Conservation (phyloP, 2,329 filamentous ascomycete genomes). For the Monosporascus sp. region DNA sequence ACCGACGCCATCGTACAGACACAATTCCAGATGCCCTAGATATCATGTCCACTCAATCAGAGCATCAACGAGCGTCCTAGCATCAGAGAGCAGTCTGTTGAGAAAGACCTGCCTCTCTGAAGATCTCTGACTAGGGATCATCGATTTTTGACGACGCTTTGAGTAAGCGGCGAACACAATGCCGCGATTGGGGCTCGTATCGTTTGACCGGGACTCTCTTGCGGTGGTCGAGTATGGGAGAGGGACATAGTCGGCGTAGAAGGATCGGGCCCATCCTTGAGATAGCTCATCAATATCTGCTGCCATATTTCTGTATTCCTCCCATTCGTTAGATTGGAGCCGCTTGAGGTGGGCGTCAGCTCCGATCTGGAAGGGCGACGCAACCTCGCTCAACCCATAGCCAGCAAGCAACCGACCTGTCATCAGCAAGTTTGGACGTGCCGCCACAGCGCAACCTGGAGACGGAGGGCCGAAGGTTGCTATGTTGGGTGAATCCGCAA, state of each 20-base stretch:
- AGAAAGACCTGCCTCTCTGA: conserved; percentile 32
- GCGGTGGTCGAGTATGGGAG: conserved; percentile 15
- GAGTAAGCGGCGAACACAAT: conserved; percentile 54
- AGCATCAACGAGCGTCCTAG: conserved; percentile 43
- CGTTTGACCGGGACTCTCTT: conserved; percentile 7
- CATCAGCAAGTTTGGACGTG: conserved; percentile 21
- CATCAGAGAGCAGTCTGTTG: conserved; percentile 40
- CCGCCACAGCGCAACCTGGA: conserved; percentile 4
- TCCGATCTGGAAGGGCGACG: conserved; percentile 47
- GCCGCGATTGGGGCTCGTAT: conserved; percentile 37
- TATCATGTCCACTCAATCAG: conserved; percentile 10
- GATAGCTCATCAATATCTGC: conserved; percentile 39
- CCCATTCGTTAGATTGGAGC: conserved; percentile 44
- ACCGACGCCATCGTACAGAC: neutral
- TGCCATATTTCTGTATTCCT: conserved; percentile 43
- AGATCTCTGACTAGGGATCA: conserved; percentile 28
- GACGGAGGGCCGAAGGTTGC: neutral
- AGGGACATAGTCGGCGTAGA: conserved; percentile 36
- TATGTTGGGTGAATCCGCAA: neutral
- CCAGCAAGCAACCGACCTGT: conserved; percentile 49
- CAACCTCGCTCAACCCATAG: conserved; percentile 46
- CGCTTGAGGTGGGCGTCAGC: conserved; percentile 44
- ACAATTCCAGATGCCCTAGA: neutral
- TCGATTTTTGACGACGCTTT: conserved; percentile 35
- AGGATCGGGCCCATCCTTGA: conserved; percentile 48